Evolutionary conservation across 2,329 filamentous ascomycete species (phyloP), one percentile per base, ranked within the genome.

Genomic region (Sporothrix pallida): DNA sequence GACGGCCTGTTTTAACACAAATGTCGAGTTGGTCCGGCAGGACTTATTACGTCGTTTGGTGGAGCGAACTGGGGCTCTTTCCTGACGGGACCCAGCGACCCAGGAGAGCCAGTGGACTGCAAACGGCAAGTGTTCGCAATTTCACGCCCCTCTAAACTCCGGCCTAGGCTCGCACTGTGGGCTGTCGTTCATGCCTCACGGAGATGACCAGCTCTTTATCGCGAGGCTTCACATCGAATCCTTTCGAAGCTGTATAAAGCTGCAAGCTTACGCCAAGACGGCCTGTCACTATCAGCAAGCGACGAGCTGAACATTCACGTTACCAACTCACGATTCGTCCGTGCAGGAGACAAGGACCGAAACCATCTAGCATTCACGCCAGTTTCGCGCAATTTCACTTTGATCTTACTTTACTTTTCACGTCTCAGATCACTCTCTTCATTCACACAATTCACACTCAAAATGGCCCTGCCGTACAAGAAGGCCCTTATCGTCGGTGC

Each of bases 401-500:
- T n/a, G 56, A 3, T 37, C 62, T 23, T n/a, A 65, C 17, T 9
- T 42, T 42, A 58, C 26, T 31, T 15, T 31, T 15, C 37, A 17
- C 42, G 10, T 17, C 50, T 44, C 56, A 9, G 23, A 15, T 50
- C 42, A 5, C 13, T 63, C 10, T n/a, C 6, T 17, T 3, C 1
- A 5, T 7, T 37, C 13, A 69, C n/a, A 6, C 20, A 65, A 2
- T 37, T n/a, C n/a, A 10, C 23, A n/a, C 31, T 12, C 13, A 42
- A 31, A 3, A 77, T 76, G 75, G 70, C 74, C 6, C 74, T 74
- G 2, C 65, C 76, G 44, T 87, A 87, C 78, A 85, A 86, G 58
- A 83, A 84, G 75, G 81, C 86, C 9, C 83, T 88, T 26, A 72
- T 87, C n/a, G 78, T 87, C 71, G 85, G 86, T 3, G 85, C 85